Conservation (phyloP, 352 stramenopile genomes). For the Phytophthora vignae region DNA sequence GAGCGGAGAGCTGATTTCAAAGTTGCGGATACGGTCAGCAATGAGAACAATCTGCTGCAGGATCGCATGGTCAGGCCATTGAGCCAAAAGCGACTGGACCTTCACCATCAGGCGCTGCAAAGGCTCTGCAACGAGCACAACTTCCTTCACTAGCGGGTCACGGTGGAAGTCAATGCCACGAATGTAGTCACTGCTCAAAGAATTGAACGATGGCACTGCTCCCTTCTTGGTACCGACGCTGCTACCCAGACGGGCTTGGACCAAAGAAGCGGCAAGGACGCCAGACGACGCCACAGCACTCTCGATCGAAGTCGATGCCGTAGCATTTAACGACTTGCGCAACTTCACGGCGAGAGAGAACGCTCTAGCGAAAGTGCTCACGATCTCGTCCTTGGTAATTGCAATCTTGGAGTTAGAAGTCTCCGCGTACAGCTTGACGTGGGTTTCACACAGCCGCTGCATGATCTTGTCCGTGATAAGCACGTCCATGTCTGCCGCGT, state of each 20-base stretch:
- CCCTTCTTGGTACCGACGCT: conserved; percentile 35
- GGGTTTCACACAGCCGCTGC: conserved; percentile 75
- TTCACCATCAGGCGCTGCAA: conserved; percentile 92
- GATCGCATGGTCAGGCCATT: conserved; percentile 98
- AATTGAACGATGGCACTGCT: conserved; percentile 57
- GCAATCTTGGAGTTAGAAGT: conserved; percentile 53
- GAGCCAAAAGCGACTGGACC: conserved; percentile 90
- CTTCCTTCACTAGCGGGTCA: conserved; percentile 94
- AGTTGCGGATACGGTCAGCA: conserved; percentile 87
- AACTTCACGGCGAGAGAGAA: conserved; percentile 79
- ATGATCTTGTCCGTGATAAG: conserved; percentile 81
- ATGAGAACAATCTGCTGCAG: conserved; percentile 96
- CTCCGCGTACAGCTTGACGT: conserved; percentile 74
- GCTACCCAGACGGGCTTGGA: conserved; percentile 71
- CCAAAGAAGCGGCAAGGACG: conserved; percentile 71
- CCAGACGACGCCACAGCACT: conserved; percentile 58
- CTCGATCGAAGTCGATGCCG: conserved; percentile 53
- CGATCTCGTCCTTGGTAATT: conserved; percentile 53
- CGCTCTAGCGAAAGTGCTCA: conserved; percentile 71
- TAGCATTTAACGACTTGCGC: conserved; percentile 71
- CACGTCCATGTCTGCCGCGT: conserved; percentile 44
- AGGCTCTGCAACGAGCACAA: conserved; percentile 87
- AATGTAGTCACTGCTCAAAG: conserved; percentile 82
- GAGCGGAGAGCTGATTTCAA: conserved; percentile 86
- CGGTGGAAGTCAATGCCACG: conserved; percentile 93